Evolutionary conservation across 2,329 filamentous ascomycete species (phyloP).

Genomic region (Fusarium ambrosium): DNA sequence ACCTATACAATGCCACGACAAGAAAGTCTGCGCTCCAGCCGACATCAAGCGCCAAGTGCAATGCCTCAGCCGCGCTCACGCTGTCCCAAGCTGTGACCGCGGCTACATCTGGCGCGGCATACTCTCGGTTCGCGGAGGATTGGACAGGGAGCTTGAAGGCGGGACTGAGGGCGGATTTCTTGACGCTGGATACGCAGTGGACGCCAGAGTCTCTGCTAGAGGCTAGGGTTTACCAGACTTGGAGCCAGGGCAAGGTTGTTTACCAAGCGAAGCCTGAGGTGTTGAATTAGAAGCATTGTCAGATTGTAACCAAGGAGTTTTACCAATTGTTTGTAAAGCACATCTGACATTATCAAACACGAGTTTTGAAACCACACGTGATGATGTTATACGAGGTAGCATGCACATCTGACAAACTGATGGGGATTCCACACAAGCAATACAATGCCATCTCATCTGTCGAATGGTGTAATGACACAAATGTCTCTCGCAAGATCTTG

Average conservation of each 20-base stretch:
- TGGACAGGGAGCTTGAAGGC: conserved; percentile 65
- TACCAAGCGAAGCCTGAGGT: background rate
- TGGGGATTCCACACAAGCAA: background rate
- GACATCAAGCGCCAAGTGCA: conserved; percentile 57
- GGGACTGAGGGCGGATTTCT: conserved; percentile 71
- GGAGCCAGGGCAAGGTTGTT: conserved; percentile 18
- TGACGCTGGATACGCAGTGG: conserved; percentile 44
- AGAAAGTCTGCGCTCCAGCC: conserved; percentile 67
- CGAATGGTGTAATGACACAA: background rate
- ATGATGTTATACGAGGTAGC: background rate
- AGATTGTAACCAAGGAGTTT: background rate
- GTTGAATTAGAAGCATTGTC: background rate
- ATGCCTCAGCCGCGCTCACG: conserved; percentile 66
- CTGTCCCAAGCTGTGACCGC: conserved; percentile 67
- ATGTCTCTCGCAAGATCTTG: conserved; percentile 6
- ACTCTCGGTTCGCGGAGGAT: conserved; percentile 69
- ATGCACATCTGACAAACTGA: background rate
- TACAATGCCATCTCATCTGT: background rate
- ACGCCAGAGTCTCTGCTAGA: conserved; percentile 18
- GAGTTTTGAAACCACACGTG: background rate
- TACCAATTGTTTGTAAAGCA: background rate
- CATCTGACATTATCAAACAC: background rate
- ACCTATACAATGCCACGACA: conserved; percentile 72
- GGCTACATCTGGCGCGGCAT: conserved; percentile 68
- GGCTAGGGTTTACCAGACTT: conserved; percentile 29